Percentiles rank a stretch among this genome's conserved stretches.
phyloP scores from a whole-genome alignment of 176 grass and related monocot genomes.

The Tillandsia fasciculata region DNA sequence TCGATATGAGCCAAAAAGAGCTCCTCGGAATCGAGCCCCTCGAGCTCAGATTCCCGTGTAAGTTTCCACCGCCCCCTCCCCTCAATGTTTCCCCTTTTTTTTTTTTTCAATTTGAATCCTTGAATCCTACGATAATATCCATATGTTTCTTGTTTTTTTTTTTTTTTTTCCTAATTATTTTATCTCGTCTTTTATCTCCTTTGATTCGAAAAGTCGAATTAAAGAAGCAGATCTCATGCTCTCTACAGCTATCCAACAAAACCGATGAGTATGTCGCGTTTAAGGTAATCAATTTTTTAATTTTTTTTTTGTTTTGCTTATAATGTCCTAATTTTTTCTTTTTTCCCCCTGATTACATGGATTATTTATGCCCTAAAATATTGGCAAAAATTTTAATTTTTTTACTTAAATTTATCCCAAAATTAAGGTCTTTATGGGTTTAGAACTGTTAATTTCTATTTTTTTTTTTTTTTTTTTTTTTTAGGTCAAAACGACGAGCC shows the following conservation, averaged over 20 bases:
- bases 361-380: background rate
- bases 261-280: constrained; percentile 67
- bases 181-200: background rate
- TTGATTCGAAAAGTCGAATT: constrained; percentile 46
- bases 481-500: constrained; percentile 95
- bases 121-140: background rate
- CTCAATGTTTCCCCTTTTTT: background rate
- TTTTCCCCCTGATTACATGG: too few relatives aligned
- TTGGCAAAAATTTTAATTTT: background rate
- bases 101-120: background rate
- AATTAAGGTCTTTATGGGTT: background rate
- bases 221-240: constrained; percentile 92
- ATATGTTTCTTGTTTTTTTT: constrained; percentile 3
- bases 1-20: constrained; percentile 42
- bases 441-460: background rate
- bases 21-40: constrained; percentile 62
- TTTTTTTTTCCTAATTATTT: background rate
- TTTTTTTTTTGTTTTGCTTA: background rate
- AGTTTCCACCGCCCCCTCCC: constrained; percentile 10
- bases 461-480: constrained; percentile 6
- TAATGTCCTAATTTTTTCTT: background rate
- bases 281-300: constrained; percentile 38
- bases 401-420: background rate
- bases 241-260: constrained; percentile 60
- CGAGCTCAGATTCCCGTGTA: constrained; percentile 68